Conservation (phyloP, 176 grass and related monocot genomes). For the Aegilops sharonensis region DNA sequence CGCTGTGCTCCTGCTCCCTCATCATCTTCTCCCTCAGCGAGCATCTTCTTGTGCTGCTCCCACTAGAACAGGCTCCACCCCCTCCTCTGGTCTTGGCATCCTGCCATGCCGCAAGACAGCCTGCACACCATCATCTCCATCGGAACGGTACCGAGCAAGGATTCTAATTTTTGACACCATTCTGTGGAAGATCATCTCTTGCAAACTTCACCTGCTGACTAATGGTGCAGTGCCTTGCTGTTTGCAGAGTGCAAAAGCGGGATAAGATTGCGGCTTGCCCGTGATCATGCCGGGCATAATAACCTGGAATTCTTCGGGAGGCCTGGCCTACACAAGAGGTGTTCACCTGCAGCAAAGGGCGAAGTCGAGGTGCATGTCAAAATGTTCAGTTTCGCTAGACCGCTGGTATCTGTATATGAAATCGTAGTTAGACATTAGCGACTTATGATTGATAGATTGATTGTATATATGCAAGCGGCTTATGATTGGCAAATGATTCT, state of each 20-base stretch:
- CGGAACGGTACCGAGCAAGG: slow-evolving; percentile 23
- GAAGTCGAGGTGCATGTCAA: slow-evolving; percentile 17
- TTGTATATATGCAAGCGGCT: slow-evolving; percentile 7
- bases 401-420: slow-evolving; percentile 25
- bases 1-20: slow-evolving; percentile 61
- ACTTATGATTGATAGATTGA: neutral
- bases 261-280: slow-evolving; percentile 56
- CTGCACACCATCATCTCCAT: slow-evolving; percentile 35
- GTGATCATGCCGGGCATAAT: slow-evolving; percentile 84
- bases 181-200: neutral
- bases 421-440: neutral
- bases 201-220: neutral
- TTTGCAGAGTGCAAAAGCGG: slow-evolving; percentile 41
- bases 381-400: slow-evolving; percentile 10
- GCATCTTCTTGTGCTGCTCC: slow-evolving; percentile 84
- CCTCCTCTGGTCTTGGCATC: slow-evolving; percentile 40
- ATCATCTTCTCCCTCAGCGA: slow-evolving; percentile 85
- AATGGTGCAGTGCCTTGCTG: neutral
- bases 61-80: slow-evolving; percentile 85
- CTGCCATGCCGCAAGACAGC: slow-evolving; percentile 10
- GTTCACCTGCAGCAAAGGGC: neutral
- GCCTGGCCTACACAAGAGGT: slow-evolving; percentile 52
- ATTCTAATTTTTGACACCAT: neutral
- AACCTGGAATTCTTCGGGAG: slow-evolving; percentile 68
- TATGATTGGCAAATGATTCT: neutral